Evolutionary conservation across 192 early-diverging fungal genomes (phyloP).

Genomic region (Coemansia sp.): DNA sequence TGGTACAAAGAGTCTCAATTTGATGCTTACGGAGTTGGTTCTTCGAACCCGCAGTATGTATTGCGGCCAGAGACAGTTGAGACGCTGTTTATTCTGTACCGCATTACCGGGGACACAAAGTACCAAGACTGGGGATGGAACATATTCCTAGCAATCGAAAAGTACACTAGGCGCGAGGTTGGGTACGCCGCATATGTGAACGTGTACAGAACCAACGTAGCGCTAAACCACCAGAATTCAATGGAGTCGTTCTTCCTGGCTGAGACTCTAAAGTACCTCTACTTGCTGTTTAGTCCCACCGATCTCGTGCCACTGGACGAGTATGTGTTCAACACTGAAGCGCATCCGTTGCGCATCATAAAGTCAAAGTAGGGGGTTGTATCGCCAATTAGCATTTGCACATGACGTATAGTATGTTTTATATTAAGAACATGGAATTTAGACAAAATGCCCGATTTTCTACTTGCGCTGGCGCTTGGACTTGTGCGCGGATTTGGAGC

Average conservation of each 20-base stretch:
- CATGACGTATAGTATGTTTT: too few relatives aligned
- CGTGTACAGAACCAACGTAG: background rate
- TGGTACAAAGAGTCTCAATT: background rate
- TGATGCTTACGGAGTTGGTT: background rate
- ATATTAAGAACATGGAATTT: too few relatives aligned
- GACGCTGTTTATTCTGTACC: conserved; percentile 76
- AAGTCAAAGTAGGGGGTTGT: background rate
- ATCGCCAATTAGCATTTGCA: too few relatives aligned
- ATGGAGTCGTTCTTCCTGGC: conserved; percentile 85
- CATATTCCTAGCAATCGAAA: conserved; percentile 83
- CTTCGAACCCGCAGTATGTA: conserved; percentile 43
- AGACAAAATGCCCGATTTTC: too few relatives aligned
- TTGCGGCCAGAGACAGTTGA: conserved; percentile 89
- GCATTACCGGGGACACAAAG: conserved; percentile 74
- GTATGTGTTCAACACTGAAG: conserved; percentile 94
- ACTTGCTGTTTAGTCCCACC: conserved; percentile 72
- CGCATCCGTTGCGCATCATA: conserved; percentile 69
- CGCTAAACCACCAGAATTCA: conserved; percentile 5
- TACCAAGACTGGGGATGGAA: conserved; percentile 80
- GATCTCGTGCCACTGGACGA: conserved; percentile 66
- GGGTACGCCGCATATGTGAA: conserved; percentile 57
- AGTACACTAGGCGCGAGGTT: conserved; percentile 59
- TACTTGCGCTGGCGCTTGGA: conserved; percentile 10
- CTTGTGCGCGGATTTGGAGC: background rate
- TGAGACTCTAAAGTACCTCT: conserved; percentile 95